Base-by-base conservation (phyloP, 164 flowering plant genomes). In the Cinnamomum micranthum region DNA sequence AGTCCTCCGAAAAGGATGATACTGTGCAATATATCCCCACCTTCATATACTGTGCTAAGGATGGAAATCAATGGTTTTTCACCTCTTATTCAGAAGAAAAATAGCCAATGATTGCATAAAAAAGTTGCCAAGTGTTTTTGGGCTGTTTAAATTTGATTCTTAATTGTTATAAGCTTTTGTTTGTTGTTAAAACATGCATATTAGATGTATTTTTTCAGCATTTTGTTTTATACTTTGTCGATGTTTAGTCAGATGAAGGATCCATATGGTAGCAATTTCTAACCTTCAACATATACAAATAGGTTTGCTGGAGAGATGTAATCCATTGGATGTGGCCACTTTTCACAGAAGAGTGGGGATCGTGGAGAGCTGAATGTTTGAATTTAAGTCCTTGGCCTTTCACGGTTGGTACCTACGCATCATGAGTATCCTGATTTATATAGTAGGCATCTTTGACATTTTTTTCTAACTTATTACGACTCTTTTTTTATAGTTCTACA, bases 241-340 rank as follows among this genome's bases (percentile, higher is more conserved):
- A 58, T 59, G 19, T 59, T 72, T 72, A 41, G 27, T 31, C 41
- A 52, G 22, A 27, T 67, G 28, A 24, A 74, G 35, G 72, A 50
- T 24, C 5, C 65, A 70, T 25, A 50, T 70, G 60, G 64, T 20
- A 58, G 66, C 33, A 58, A 12, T 70, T 50, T 75, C 74, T 79
- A 59, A 69, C 70, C 5, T 55, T 78, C 65, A 2, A 35, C 52
- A 20, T 76, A 20, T 65, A 52, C 74, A 52, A 74, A 35, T 81
- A 92, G 97, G 89, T 89, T 72, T 81, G 89, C 68, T 95, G 98
- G 99, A 85, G 84, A 71, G 99, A 95, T 85, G 92, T 95, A 27
- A 82, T 80, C 70, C 99, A 95, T 72, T 95, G 99, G 99, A 90
- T 95, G 96, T 95, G 99, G 99, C 98, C 99, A 71, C 93, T 93